Evolutionary conservation across 345 rosid species (phyloP), one percentile per base, ranked within the genome.

Genomic region (Lumnitzera racemosa): DNA sequence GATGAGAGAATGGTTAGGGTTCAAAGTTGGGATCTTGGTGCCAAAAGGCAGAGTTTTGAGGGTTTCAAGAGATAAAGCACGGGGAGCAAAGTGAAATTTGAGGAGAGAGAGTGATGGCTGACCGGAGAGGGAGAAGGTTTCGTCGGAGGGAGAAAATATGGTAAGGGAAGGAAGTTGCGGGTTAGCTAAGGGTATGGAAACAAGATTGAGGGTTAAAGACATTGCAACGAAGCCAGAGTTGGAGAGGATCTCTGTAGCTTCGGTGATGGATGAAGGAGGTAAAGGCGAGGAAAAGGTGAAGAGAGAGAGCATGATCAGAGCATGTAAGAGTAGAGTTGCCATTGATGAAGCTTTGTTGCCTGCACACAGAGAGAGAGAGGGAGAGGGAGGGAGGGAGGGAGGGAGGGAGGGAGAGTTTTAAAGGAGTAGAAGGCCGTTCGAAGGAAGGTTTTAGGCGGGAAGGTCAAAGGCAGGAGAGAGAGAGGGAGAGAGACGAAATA

Each of bases 21-120:
- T 57, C 24, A 77, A 47, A 6, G 80, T 74, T 16, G 80, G 83
- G 57, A 79, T 70, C 61, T 57, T 31, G 53, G 78, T 50, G 36
- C 70, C 70, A n/a, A 0, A 23, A 5, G 80, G 67, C 53, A 76
- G 72, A 62, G 68, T 25, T 20, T 68, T 43, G 67, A 81, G 74
- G 63, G 68, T 60, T 2, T 49, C 55, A 27, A 62, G 59, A 49
- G 67, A 47, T 61, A 76, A 73, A 24, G 61, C 46, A 55, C 57
- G 61, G 16, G 81, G 78, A 4, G 71, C 67, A 63, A 79, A 46
- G 73, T 76, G 83, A 70, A 66, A 58, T 1, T 50, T 67, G 63
- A 79, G 82, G 53, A 68, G 63, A n/a, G 72, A 48, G 12, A 77
- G 77, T 1, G 82, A 47, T 0, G 82, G 80, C 46, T 79, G 80